Conservation (phyloP, 805 yeast species). For the Ogataea parapolymorpha region DNA sequence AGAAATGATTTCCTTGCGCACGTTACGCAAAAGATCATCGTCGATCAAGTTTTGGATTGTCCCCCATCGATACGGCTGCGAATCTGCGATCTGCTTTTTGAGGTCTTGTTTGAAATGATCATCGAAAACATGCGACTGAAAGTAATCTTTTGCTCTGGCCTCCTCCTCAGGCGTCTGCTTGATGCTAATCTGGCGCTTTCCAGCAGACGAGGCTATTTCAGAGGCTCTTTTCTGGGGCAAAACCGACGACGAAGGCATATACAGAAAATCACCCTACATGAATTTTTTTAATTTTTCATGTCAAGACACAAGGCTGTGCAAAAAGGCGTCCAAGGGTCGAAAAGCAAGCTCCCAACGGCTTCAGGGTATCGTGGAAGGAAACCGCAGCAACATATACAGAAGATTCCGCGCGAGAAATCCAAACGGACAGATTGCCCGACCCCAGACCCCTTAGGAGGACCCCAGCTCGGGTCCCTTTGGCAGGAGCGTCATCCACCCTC, state of each 20-base stretch:
- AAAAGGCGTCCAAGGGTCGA: background rate
- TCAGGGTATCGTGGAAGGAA: too few relatives aligned
- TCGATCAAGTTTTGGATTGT: slow-evolving; percentile 69
- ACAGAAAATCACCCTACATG: background rate
- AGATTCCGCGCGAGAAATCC: too few relatives aligned
- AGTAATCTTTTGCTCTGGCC: slow-evolving; percentile 29
- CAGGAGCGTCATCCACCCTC: slow-evolving; percentile 4
- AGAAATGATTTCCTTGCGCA: slow-evolving; percentile 76
- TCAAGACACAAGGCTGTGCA: slow-evolving; percentile 5
- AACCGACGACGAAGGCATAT: slow-evolving; percentile 8
- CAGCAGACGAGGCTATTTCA: background rate
- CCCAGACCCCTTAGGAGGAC: too few relatives aligned
- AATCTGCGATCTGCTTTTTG: slow-evolving; percentile 42
- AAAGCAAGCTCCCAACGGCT: too few relatives aligned
- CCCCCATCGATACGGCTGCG: slow-evolving; percentile 90
- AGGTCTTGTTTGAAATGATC: slow-evolving; percentile 38
- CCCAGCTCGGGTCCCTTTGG: background rate
- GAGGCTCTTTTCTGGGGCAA: slow-evolving; percentile 11
- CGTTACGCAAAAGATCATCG: slow-evolving; percentile 72
- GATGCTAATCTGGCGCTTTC: slow-evolving; percentile 25
- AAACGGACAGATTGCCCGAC: too few relatives aligned
- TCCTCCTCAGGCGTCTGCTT: slow-evolving; percentile 35
- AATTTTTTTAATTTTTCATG: background rate
- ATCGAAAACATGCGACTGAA: slow-evolving; percentile 34
- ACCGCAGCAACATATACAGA: too few relatives aligned